Evolutionary conservation across 2,329 filamentous ascomycete genomes (phyloP).

Genomic region (Colletotrichum tropicale): DNA sequence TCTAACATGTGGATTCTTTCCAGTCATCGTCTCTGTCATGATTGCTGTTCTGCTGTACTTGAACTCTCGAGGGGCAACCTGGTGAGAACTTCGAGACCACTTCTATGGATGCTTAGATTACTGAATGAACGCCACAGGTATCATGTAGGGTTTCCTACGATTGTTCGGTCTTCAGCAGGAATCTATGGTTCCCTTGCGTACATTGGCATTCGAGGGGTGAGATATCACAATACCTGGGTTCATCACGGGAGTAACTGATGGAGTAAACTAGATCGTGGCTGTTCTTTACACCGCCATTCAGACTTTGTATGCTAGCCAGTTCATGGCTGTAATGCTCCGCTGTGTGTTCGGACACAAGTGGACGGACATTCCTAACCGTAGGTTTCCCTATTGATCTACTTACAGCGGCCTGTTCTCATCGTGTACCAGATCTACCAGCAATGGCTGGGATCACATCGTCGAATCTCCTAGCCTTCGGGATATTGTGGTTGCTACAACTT

Average conservation of each 20-base stretch:
- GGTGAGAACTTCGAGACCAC: neutral
- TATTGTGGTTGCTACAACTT: neutral
- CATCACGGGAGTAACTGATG: neutral
- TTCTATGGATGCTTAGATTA: neutral
- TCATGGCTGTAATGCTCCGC: constrained; percentile 17
- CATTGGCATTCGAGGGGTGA: constrained; percentile 9
- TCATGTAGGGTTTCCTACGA: constrained; percentile 19
- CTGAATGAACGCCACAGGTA: neutral
- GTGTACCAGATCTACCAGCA: neutral
- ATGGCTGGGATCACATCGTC: neutral
- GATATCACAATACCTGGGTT: neutral
- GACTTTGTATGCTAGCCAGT: constrained; percentile 15
- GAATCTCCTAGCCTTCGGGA: neutral
- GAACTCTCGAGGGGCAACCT: neutral
- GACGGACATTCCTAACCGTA: constrained; percentile 7
- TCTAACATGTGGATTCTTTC: neutral
- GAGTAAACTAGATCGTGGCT: neutral
- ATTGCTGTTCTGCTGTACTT: neutral
- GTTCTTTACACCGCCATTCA: constrained; percentile 20
- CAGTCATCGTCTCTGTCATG: neutral
- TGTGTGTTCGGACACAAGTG: constrained; percentile 21
- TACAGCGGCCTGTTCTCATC: neutral
- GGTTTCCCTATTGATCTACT: neutral
- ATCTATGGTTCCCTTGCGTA: constrained; percentile 14
- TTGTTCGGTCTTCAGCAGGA: constrained; percentile 7